Percentiles rank a stretch among this genome's conserved stretches.
Conservation (phyloP, 2,329 filamentous ascomycete genomes). For the Colletotrichum sp. region DNA sequence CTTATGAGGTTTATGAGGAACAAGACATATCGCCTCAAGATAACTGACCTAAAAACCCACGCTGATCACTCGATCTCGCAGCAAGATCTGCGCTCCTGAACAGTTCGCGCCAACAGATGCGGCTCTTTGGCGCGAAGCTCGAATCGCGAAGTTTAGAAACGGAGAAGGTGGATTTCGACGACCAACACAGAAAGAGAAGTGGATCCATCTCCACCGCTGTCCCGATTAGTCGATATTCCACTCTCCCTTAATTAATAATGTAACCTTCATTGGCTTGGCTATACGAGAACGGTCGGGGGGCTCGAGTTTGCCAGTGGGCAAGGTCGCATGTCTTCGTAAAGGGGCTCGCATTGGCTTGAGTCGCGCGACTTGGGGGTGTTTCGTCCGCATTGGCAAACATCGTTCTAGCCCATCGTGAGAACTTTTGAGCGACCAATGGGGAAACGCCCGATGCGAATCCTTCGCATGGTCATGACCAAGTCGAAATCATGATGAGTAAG, state of each 20-base stretch:
- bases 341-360: background rate
- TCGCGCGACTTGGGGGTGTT: background rate
- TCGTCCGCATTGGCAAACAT: background rate
- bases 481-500: background rate
- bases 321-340: background rate
- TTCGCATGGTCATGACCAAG: background rate
- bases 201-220: rapidly evolving
- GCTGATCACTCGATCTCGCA: background rate
- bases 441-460: background rate
- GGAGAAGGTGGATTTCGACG: background rate
- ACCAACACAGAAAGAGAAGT: background rate
- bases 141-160: background rate
- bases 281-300: background rate
- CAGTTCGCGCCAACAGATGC: background rate
- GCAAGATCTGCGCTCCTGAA: background rate
- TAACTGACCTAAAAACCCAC: background rate
- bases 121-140: background rate
- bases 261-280: background rate
- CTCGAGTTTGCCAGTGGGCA: background rate
- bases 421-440: background rate
- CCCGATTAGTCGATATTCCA: background rate
- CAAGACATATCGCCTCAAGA: rapidly evolving
- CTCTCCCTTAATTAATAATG: background rate
- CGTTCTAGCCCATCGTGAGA: background rate
- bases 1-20: background rate